phyloP scores from a whole-genome alignment of 2,329 filamentous ascomycete species.

The Ilyonectria mors-panacis region DNA sequence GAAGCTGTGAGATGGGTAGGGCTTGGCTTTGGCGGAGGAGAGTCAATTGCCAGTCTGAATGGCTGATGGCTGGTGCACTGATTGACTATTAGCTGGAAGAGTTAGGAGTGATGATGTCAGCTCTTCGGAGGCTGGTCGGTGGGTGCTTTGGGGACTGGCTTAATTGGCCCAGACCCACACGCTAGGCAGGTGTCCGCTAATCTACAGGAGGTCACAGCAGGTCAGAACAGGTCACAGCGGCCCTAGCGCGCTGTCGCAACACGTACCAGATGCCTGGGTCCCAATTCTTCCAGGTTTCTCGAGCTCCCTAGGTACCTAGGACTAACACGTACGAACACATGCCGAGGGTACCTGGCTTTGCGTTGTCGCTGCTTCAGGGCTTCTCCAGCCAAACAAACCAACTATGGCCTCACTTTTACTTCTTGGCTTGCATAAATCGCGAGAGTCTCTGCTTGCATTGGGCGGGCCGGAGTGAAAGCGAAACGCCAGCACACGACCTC shows the following conservation, averaged over 20 bases:
- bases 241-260: not conserved
- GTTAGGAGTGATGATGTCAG: conserved; percentile 49
- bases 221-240: not conserved
- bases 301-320: not conserved
- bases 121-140: conserved; percentile 23
- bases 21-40: conserved; percentile 15
- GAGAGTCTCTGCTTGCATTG: not conserved
- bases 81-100: not conserved
- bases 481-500: not conserved
- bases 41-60: conserved; percentile 23
- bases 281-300: not conserved
- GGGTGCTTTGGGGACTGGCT: conserved; percentile 3
- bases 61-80: not conserved
- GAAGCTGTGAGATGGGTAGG: conserved; percentile 10
- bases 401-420: not conserved
- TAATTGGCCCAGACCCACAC: conserved; percentile 16
- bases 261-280: not conserved
- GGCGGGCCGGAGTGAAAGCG: not conserved
- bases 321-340: not conserved
- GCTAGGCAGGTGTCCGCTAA: conserved; percentile 11
- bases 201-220: conserved; percentile 15
- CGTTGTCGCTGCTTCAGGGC: not conserved
- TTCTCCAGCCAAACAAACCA: not conserved
- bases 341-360: not conserved
- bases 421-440: not conserved